Base-by-base conservation (phyloP, 768 basidiomycete genomes). In the Pulveroboletus sp. region DNA sequence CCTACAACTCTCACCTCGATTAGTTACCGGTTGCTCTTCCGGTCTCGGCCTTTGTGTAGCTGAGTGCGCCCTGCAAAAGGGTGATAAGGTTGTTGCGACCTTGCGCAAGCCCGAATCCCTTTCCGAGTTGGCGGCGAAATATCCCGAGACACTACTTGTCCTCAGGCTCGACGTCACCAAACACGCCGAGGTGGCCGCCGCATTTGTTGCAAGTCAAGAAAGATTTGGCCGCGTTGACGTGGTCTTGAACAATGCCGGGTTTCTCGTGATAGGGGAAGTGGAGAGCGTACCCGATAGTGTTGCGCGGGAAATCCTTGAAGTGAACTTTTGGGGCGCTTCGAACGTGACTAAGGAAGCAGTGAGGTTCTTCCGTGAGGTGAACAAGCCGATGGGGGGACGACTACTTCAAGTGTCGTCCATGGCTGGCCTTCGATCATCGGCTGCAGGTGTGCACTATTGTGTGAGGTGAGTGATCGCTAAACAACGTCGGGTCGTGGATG, bases 261-360 rank as follows among this genome's bases (percentile, higher is more conserved):
- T 49, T 39, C 43, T 39, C 15, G n/a, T 59, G 6, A 26, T 69
- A 6, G 63, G 63, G 21, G 73, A 74, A 56, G 59, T 70, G 11
- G 73, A 76, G 50, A 66, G 54, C 7, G 67, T 63, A 0, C 47
- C 65, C 0, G 71, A 71, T 6, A 60, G 63, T 14, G 61, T 47
- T 26, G 74, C 74, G 0, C 65, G 71, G 12, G 36, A 46, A 7
- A 46, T 70, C 15, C 69, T 77, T 33, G 76, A 76, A 46, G 68
- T 75, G 10, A 62, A 70, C 38, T 78, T 76, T 47, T 76, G 76
- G 73, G 76, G 72, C 0, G 70, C 74, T 0, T 73, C 68, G 5
- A 54, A 71, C 44, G 64, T 77, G 40, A 67, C 61, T 31, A 69
- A 55, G 47, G 61, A 71, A 64, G 74, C 71, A 21, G 43, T 57